These are phyloP conservation scores for Phytophthora hibernalis DNA, from an alignment of 352 stramenopile species.

Conservation along the genomic window DNA sequence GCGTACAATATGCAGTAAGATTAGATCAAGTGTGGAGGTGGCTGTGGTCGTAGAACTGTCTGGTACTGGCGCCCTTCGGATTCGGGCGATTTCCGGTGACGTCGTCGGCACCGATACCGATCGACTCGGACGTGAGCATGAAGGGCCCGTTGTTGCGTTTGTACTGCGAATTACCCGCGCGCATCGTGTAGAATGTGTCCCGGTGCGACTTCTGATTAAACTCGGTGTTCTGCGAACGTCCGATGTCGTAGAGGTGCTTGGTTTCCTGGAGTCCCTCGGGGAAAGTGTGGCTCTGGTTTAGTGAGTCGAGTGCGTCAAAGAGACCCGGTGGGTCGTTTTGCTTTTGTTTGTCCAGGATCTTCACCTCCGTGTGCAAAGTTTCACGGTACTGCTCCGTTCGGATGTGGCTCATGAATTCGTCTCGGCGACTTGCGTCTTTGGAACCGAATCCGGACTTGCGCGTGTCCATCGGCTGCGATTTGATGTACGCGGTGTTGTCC, in stretches of 20 bases:
- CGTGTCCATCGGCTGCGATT: slow-evolving; percentile 85
- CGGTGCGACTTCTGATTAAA: slow-evolving; percentile 87
- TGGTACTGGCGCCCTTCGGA: slow-evolving; percentile 80
- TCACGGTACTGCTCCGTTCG: slow-evolving; percentile 92
- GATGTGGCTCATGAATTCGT: slow-evolving; percentile 93
- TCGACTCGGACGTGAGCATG: slow-evolving; percentile 77
- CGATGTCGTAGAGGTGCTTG: slow-evolving; percentile 85
- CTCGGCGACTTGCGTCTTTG: slow-evolving; percentile 89
- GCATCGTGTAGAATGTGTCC: slow-evolving; percentile 87
- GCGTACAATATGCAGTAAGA: too few relatives aligned
- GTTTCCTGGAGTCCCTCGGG: slow-evolving; percentile 77
- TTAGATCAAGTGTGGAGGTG: slow-evolving; percentile 60
- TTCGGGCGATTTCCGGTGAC: slow-evolving; percentile 65
- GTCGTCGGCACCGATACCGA: slow-evolving; percentile 71
- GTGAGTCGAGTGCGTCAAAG: slow-evolving; percentile 50
- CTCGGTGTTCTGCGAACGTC: slow-evolving; percentile 77
- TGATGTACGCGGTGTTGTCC: slow-evolving; percentile 90
- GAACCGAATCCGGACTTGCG: slow-evolving; percentile 92
- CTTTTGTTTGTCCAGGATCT: slow-evolving; percentile 81
- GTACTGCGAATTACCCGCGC: slow-evolving; percentile 76
- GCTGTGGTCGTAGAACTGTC: slow-evolving; percentile 87
- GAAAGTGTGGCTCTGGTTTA: slow-evolving; percentile 63
- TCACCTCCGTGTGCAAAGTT: slow-evolving; percentile 85
- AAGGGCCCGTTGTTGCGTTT: slow-evolving; percentile 84
- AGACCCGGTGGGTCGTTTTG: slow-evolving; percentile 42